phyloP scores from a whole-genome alignment of 2,329 filamentous ascomycete genomes.

The Aspergillus transmontanensis region DNA sequence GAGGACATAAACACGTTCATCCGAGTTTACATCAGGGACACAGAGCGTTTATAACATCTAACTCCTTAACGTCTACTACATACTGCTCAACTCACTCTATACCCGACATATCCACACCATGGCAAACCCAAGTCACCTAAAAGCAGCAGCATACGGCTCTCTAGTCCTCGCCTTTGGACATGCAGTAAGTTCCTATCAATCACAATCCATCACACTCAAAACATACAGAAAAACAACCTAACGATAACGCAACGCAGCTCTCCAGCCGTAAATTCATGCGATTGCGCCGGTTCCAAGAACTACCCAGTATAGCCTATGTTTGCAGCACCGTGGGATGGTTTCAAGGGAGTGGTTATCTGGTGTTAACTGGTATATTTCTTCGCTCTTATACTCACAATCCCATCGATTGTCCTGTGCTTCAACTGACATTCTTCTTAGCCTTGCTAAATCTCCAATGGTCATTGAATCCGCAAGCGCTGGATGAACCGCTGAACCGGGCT shows the following conservation, averaged over 20 bases:
- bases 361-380: not conserved
- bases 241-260: not conserved
- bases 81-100: not conserved
- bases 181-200: not conserved
- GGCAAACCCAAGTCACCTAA: not conserved
- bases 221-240: not conserved
- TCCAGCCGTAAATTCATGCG: not conserved
- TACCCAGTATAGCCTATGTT: not conserved
- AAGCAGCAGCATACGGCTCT: not conserved
- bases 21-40: not conserved
- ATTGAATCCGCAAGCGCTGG: not conserved
- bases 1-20: not conserved
- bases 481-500: constrained; percentile 2
- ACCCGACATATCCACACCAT: not conserved
- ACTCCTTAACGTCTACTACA: not conserved
- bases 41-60: not conserved
- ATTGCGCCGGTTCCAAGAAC: not conserved
- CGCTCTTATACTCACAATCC: not conserved
- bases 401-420: not conserved
- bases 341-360: constrained; percentile 2
- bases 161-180: not conserved
- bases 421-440: not conserved
- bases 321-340: constrained; percentile 3
- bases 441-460: constrained; percentile 5
- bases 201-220: not conserved